Percentiles rank a stretch among this genome's conserved stretches.
These are phyloP conservation scores for Aegilops longissima DNA, from an alignment of 176 grass and related monocot species.

Conservation along the genomic window DNA sequence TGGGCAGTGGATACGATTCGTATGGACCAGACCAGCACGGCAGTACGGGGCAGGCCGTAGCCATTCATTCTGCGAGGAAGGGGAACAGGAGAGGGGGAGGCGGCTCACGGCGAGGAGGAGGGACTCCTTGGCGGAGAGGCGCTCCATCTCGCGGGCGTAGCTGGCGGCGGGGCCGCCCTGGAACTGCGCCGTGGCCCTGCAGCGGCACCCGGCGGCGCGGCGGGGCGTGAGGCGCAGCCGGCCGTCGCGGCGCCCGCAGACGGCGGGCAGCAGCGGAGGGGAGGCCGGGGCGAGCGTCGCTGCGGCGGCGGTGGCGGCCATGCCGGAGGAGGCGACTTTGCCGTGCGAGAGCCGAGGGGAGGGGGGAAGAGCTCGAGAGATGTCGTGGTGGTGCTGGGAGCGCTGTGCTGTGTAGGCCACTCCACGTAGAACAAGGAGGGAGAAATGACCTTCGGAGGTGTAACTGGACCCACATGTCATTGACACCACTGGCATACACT, in stretches of 20 bases:
- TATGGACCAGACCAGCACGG: background rate
- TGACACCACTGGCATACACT: no score
- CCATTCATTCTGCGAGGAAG: background rate
- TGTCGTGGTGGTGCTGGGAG: background rate
- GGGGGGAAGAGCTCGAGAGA: slow-evolving; percentile 2
- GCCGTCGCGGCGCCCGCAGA: slow-evolving; percentile 6
- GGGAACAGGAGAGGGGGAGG: background rate
- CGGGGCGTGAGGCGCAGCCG: slow-evolving; percentile 10
- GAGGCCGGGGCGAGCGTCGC: slow-evolving; percentile 18
- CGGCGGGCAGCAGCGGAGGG: slow-evolving; percentile 4
- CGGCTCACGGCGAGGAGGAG: slow-evolving; percentile 85
- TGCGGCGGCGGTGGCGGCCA: slow-evolving; percentile 27
- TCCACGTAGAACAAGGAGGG: background rate
- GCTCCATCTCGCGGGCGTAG: slow-evolving; percentile 98
- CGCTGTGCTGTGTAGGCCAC: background rate
- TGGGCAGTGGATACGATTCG: background rate
- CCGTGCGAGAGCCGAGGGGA: background rate
- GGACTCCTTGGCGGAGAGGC: slow-evolving; percentile 91
- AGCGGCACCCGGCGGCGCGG: slow-evolving; percentile 38
- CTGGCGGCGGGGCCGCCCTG: slow-evolving; percentile 64
- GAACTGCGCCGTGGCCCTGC: slow-evolving; percentile 63
- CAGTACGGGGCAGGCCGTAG: background rate
- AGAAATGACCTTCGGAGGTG: background rate
- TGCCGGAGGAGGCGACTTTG: background rate
- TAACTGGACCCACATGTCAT: background rate